Base-by-base conservation (phyloP, 306 rosid species). In the Prunus mongolica region DNA sequence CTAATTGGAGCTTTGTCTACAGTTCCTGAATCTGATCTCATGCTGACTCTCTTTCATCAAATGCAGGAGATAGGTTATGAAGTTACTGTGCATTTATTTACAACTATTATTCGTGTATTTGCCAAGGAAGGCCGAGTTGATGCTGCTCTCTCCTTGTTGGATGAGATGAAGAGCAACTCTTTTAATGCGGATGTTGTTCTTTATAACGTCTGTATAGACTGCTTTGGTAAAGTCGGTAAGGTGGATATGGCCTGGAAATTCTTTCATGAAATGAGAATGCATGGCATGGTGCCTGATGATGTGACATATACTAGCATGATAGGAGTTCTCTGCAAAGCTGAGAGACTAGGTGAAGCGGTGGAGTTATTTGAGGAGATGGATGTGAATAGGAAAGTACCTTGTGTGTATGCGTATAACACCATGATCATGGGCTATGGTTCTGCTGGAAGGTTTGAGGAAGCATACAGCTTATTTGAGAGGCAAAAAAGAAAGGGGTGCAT, bases 191-290 rank as follows among this genome's bases (percentile, higher is more conserved):
- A 92, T 28, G 80, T 87, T 81, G 93, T 95, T 80, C 96, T 95
- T 66, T 95, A 90, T 75, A 95, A 95, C 80, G 96, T 95, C 70
- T 95, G 98, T 67, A 90, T 95, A 66, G 95, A 95, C 57, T 90
- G 93, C 82, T 95, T 92, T 81, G 98, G 98, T 27, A 95, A 90
- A 83, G 87, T 81, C 45, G 97, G 98, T 64, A 92, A 89, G 79
- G 88, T 95, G 79, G 98, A 95, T 80, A 95, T 95, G 92, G 97
- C 98, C 67, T 95, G 97, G 98, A 92, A 95, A 79, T 90, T 95
- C 80, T 95, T 92, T 88, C 97, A 95, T 82, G 98, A 95, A 84
- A 86, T 95, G 90, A 88, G 84, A 82, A 83, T 88, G 27, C 88
- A 82, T 49, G 95, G 92, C 2, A 79, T 92, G 80, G 69, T 80